Conservation (phyloP, 2,329 filamentous ascomycete species). For the Fusarium vanettenii region DNA sequence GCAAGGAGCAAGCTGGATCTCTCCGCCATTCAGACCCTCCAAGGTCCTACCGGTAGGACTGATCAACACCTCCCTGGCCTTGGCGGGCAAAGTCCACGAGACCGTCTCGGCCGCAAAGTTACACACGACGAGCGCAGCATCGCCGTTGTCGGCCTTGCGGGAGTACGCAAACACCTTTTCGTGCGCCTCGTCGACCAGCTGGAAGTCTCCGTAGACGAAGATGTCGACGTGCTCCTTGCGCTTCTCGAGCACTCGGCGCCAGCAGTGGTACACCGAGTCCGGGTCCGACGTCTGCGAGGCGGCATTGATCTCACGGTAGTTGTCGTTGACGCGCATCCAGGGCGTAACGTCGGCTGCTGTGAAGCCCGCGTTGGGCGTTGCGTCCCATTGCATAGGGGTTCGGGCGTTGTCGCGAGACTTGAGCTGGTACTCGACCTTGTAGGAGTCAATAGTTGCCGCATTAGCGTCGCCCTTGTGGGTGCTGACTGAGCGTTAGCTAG, state of each 20-base stretch:
- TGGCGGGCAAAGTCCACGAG: constrained; percentile 44
- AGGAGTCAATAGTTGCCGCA: constrained; percentile 51
- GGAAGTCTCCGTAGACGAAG: constrained; percentile 73
- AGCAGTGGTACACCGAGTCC: constrained; percentile 70
- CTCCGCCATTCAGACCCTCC: constrained; percentile 40
- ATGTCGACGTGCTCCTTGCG: constrained; percentile 71
- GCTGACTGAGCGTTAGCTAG: constrained; percentile 35
- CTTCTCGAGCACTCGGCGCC: constrained; percentile 67
- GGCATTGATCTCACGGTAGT: constrained; percentile 72
- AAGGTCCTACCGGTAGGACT: constrained; percentile 47
- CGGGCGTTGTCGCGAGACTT: constrained; percentile 77
- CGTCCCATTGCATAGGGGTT: constrained; percentile 78
- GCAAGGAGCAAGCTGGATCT: constrained; percentile 50
- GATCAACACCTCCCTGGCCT: constrained; percentile 49
- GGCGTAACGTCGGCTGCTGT: constrained; percentile 62
- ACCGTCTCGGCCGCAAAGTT: constrained; percentile 52
- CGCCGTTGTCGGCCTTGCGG: constrained; percentile 47
- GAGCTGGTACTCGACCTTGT: constrained; percentile 61
- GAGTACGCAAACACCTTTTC: constrained; percentile 53
- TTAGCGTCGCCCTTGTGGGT: constrained; percentile 53
- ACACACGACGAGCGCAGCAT: constrained; percentile 51
- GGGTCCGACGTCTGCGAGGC: constrained; percentile 60
- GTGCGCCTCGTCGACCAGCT: constrained; percentile 51
- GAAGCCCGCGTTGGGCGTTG: constrained; percentile 72
- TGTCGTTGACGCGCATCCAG: constrained; percentile 78